These are phyloP conservation scores for Entrophospora sp. DNA, from an alignment of 192 early-diverging fungal species.

Conservation along the genomic window DNA sequence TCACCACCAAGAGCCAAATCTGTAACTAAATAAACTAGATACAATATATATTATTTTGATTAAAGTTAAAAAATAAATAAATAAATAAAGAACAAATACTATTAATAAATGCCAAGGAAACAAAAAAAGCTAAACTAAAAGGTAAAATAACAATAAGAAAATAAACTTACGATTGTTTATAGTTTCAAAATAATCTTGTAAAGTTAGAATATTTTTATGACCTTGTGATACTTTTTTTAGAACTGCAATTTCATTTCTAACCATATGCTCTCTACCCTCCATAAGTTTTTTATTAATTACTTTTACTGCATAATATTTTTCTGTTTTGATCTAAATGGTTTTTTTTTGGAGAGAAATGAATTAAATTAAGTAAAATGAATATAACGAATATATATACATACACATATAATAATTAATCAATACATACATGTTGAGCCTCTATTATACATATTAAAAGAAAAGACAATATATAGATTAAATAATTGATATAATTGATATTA, in stretches of 20 bases:
- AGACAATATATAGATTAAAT: no score
- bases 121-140: background rate
- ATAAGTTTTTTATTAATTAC: constrained; percentile 70
- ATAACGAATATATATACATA: background rate
- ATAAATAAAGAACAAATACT: background rate
- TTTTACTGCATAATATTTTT: constrained; percentile 67
- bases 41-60: background rate
- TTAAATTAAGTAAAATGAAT: no score
- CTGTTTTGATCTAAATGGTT: constrained; percentile 51
- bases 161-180: constrained; percentile 47
- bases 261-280: constrained; percentile 57
- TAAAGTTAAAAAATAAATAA: constrained; percentile 8
- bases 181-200: constrained; percentile 78
- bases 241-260: constrained; percentile 67
- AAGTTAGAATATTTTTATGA: constrained; percentile 61
- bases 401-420: background rate
- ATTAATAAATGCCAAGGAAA: background rate
- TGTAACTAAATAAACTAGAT: constrained; percentile 63
- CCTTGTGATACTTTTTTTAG: constrained; percentile 58
- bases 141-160: background rate
- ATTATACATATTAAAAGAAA: constrained; percentile 6
- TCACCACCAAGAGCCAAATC: constrained; percentile 84
- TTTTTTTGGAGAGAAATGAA: no score
- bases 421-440: constrained; percentile 16
- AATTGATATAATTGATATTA: background rate